These are phyloP conservation scores for Hypomontagnella monticulosa DNA, from an alignment of 495 filamentous ascomycete species.

Conservation along the genomic window DNA sequence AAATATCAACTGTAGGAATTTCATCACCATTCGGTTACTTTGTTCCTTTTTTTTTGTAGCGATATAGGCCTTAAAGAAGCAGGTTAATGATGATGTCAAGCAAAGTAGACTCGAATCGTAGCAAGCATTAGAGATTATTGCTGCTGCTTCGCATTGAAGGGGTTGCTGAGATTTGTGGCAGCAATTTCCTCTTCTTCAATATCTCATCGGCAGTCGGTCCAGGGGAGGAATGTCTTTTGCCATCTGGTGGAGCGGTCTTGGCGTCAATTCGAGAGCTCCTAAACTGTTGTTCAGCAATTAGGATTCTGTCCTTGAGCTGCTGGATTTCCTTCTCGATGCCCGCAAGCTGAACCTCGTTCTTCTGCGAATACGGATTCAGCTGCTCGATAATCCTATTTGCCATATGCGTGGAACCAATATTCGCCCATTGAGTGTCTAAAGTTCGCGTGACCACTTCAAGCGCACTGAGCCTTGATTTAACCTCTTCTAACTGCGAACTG, in stretches of 20 bases:
- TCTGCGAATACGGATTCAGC: constrained; percentile 15
- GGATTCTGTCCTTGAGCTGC: constrained; percentile 14
- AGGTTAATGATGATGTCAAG: neutral
- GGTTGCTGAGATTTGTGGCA: too few relatives aligned
- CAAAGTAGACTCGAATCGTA: too few relatives aligned
- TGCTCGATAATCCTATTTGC: constrained; percentile 35
- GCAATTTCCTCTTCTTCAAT: constrained; percentile 29
- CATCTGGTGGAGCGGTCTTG: neutral
- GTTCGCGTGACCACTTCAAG: constrained; percentile 25
- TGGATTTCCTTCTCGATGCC: constrained; percentile 12
- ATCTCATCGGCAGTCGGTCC: constrained; percentile 5
- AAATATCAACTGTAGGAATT: neutral
- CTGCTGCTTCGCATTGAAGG: constrained; percentile 5
- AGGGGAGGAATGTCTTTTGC: constrained; percentile 23
- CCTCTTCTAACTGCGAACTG: constrained; percentile 20
- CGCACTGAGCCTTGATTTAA: constrained; percentile 16
- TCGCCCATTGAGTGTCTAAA: constrained; percentile 37
- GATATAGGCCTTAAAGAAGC: neutral
- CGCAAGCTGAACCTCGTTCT: constrained; percentile 22
- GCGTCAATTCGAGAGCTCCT: neutral
- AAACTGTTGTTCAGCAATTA: neutral
- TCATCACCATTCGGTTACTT: neutral
- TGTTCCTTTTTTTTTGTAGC: neutral
- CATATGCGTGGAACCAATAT: constrained; percentile 39
- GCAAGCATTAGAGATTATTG: neutral